A percentile compares a stretch with the other conserved stretches of the same genome.
phyloP scores from a whole-genome alignment of 768 basidiomycete species.

The Floccularia luteovirens region DNA sequence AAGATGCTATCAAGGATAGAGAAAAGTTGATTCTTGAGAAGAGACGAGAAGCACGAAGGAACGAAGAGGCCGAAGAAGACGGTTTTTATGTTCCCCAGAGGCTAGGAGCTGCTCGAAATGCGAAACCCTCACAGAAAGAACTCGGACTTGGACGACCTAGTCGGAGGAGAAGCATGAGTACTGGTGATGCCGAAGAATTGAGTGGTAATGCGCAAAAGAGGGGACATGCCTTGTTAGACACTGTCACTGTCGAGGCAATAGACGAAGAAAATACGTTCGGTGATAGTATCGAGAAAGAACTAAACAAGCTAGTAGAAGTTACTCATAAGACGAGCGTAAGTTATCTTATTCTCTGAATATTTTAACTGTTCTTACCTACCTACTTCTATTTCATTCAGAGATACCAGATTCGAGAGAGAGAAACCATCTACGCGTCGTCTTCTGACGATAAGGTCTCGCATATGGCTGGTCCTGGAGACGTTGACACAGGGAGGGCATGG shows the following conservation, averaged over 20 bases:
- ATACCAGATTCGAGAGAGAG: conserved; percentile 78
- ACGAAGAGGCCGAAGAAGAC: conserved; percentile 40
- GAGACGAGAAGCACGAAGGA: conserved; percentile 50
- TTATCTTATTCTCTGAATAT: conserved; percentile 8
- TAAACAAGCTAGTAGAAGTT: conserved; percentile 52
- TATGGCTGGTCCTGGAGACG: conserved; percentile 68
- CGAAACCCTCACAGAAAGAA: conserved; percentile 13
- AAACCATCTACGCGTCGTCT: conserved; percentile 77
- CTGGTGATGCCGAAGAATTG: conserved; percentile 57
- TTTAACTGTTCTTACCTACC: conserved; percentile 7
- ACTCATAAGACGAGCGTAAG: conserved; percentile 34
- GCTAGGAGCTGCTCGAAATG: too few relatives aligned
- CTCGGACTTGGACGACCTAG: conserved; percentile 43
- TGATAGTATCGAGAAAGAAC: conserved; percentile 68
- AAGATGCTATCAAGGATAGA: conserved; percentile 57
- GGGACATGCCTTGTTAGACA: conserved; percentile 29
- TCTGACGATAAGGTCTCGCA: conserved; percentile 73
- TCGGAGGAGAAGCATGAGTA: conserved; percentile 69
- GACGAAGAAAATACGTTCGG: conserved; percentile 33
- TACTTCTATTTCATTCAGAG: conserved; percentile 37
- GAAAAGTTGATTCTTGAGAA: conserved; percentile 69
- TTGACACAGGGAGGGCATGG: conserved; percentile 82
- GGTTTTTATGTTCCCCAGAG: conserved; percentile 16
- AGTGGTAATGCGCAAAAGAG: conserved; percentile 22
- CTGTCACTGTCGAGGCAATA: conserved; percentile 20